Base-by-base conservation (phyloP, 305 asterid genomes). In the Fraxinus xanthoxyloides region DNA sequence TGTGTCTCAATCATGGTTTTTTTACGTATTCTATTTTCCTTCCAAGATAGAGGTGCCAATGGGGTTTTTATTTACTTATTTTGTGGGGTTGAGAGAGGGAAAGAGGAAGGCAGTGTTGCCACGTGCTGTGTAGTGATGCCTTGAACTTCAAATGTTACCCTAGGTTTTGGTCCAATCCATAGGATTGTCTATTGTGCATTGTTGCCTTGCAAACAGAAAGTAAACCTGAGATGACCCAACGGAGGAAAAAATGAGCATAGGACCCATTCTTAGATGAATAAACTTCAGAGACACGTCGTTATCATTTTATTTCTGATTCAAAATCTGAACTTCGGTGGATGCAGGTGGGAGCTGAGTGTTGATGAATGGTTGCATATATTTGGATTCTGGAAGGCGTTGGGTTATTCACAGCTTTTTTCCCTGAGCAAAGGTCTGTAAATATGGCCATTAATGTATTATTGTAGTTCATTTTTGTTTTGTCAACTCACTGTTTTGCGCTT, bases 331-430 rank as follows among this genome's bases (percentile, higher is more conserved):
- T 86, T 82, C 89, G 86, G 91, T 92, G 89, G 80, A 85, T 87
- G 93, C 92, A 92, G 97, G 94, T 85, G 87, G 94, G 83, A 85
- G 92, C 83, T 92, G 91, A 90, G 21, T 61, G 82, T 51, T 59
- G 43, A 43, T 74, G 79, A 43, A 30, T 72, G 19, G 34, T 74
- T 26, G 74, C n/a, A 32, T 75, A 80, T 70, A 56, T 85, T 80
- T 32, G 77, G 84, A 38, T 85, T 56, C 77, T 81, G 80, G 78
- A 84, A 79, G 77, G 5, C 82, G 81, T 79, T 82, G 78, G 78
- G 67, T 72, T 77, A 30, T 70, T 36, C 85, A 79, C 83, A 86
- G 88, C 81, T 74, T 85, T 81, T 76, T 63, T 63, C 79, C 87
- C 86, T 77, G 89, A 84, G 87, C 80, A 82, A 82, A 87, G 77